Base-by-base conservation (phyloP, 2,329 filamentous ascomycete genomes). In the Epichloe bromicola region DNA sequence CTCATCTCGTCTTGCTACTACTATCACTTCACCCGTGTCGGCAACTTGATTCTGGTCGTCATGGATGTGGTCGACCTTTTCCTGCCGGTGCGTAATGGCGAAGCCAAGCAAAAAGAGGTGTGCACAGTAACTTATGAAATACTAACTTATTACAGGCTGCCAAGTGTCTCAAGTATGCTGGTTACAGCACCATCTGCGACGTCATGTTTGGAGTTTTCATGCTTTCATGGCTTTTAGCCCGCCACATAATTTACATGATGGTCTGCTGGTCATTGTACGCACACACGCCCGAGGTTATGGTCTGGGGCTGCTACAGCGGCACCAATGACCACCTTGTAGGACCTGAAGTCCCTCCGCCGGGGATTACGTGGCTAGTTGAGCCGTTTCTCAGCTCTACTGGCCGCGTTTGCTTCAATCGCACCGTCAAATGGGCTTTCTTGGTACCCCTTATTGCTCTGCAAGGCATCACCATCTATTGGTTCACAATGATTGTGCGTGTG, bases 11-110 rank as follows among this genome's bases (percentile, higher is more conserved):
- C 82, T 30, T 91, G 86, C 55, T 97, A 97, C 66, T 79, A 82
- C 57, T 95, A 94, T 67, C 84, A 91, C 63, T 83, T 88, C 63
- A 94, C 85, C 51, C 84, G 87, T 46, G 88, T 96, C 23, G 91
- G 88, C 53, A 93, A 91, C 61, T 76, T 95, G 48, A 89, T 97
- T 54, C 72, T 98, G 48, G 85, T 88, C 50, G 76, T 95, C 57
- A 97, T 97, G 89, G 93, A 98, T 62, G 76, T 94, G 49, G 87
- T 94, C 41, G 93, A 98, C 63, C 76, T 95, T 49, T 76, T 95
- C 54, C 76, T 98, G 45, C 86, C 91, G 46, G 88, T 95, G 73
- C 65, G 84, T 47, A 15, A 42, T 39, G 33, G 20, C 11, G 26
- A 19, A 36, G 19, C 23, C 36, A 36, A 11, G 3, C 30, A 30